Evolutionary conservation across 352 stramenopile genomes (phyloP), one percentile per base, ranked within the genome.

Genomic region (Phytopythium chamaehyphon): DNA sequence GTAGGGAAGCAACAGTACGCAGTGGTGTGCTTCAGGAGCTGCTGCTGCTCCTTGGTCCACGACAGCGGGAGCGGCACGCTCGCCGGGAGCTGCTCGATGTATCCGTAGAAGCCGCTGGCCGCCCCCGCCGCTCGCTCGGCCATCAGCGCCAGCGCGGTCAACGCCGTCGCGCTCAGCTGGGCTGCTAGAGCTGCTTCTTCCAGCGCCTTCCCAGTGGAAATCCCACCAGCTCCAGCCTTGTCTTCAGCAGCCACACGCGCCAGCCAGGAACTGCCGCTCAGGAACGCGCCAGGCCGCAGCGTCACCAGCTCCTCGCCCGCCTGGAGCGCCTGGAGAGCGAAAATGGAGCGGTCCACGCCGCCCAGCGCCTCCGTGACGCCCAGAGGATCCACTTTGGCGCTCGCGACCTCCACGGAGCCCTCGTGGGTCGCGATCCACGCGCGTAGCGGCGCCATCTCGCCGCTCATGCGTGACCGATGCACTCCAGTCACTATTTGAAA

Each of bases 81-180:
- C 8, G 40, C 45, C 18, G 76, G 79, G 3, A 90, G 70, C 51
- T 88, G 76, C 45, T 73, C 40, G 40, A 86, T 74, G 61, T 90
- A 90, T 18, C 76, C 74, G 42, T 57, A 19, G 47, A 86, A 85
- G 15, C 46, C 52, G 55, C 79, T 86, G 46, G 61, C 54, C 10
- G 59, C 44, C 19, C 64, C 62, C 39, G 24, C 48, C 1, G 65
- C 60, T 38, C 61, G 53, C 54, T 88, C 79, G 38, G 66, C 40
- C 31, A 90, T 57, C 43, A 90, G 51, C 21, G 59, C 66, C 43
- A 88, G 47, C 42, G 69, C 68, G 14, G 74, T 76, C 42, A 66
- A 59, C 40, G 81, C 58, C 1, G 71, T 83, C 11, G 59, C 61
- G 35, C 69, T 86, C 19, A 76, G 58, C 55, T 84, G 66, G 26